Evolutionary conservation across 2,329 filamentous ascomycete genomes (phyloP).

Genomic region (Aureobasidium sp.): DNA sequence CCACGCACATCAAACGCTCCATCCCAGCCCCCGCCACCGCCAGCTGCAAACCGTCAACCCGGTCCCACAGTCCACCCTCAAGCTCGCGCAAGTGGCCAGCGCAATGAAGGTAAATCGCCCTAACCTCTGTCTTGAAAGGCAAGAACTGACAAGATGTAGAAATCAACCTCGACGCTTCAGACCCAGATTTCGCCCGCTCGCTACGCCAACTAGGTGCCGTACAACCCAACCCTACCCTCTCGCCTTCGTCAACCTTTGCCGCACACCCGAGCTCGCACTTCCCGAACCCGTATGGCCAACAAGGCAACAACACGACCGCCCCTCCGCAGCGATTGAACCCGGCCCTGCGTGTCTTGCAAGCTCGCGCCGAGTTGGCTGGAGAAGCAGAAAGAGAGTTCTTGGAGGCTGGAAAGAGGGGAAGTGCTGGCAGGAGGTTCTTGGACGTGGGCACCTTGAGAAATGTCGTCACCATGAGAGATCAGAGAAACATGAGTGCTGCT

Average conservation of each 20-base stretch:
- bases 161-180: slow-evolving; percentile 54
- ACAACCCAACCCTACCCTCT: slow-evolving; percentile 50
- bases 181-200: slow-evolving; percentile 68
- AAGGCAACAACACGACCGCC: slow-evolving; percentile 23
- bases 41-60: slow-evolving; percentile 26
- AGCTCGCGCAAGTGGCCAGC: slow-evolving; percentile 31
- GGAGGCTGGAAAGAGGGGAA: slow-evolving; percentile 35
- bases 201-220: slow-evolving; percentile 60
- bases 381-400: slow-evolving; percentile 50
- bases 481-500: slow-evolving; percentile 23
- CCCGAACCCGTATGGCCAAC: slow-evolving; percentile 21
- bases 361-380: slow-evolving; percentile 44
- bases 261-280: slow-evolving; percentile 21
- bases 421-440: slow-evolving; percentile 38
- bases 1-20: slow-evolving; percentile 18
- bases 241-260: slow-evolving; percentile 49
- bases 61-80: slow-evolving; percentile 38
- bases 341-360: slow-evolving; percentile 46
- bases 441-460: slow-evolving; percentile 38
- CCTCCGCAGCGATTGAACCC: slow-evolving; percentile 41
- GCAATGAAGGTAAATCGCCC: slow-evolving; percentile 32
- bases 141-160: slow-evolving; percentile 29
- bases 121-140: background rate
- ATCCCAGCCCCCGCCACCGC: slow-evolving; percentile 20
- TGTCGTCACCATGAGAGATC: slow-evolving; percentile 26